Conservation (phyloP, 805 yeast genomes). For the Kluyveromyces aestuarii region DNA sequence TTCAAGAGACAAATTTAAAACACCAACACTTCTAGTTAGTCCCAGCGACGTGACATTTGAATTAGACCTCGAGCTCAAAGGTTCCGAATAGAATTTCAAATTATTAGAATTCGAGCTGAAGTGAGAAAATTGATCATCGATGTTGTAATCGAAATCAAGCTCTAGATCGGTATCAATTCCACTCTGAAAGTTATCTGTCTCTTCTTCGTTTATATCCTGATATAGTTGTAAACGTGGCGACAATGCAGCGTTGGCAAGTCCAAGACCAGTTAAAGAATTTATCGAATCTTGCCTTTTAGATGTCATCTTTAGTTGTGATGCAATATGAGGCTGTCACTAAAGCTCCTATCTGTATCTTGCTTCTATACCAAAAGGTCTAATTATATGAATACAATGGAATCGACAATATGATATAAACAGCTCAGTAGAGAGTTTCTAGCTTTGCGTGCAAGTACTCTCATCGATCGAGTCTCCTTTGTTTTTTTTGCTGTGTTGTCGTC, state of each 20-base stretch:
- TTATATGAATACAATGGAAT: too few relatives aligned
- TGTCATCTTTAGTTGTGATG: background rate
- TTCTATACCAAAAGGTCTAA: background rate
- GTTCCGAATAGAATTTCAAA: constrained; percentile 21
- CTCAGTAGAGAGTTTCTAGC: too few relatives aligned
- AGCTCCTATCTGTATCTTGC: background rate
- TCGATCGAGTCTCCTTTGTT: too few relatives aligned
- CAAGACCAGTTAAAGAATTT: background rate
- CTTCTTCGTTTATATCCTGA: constrained; percentile 1
- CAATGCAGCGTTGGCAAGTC: background rate
- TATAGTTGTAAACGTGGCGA: constrained; percentile 1
- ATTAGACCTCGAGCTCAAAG: constrained; percentile 2
- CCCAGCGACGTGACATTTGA: constrained; percentile 18
- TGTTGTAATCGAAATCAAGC: background rate
- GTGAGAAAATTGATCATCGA: constrained; percentile 1
- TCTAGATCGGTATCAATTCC: constrained; percentile 1
- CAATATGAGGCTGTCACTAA: background rate
- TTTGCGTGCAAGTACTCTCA: too few relatives aligned
- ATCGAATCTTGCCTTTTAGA: constrained; percentile 1
- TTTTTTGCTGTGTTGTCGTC: too few relatives aligned
- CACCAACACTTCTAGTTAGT: constrained; percentile 44
- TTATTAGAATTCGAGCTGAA: constrained; percentile 11
- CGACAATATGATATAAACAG: too few relatives aligned
- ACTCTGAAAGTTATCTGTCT: constrained; percentile 1
- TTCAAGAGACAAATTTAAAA: constrained; percentile 41